Evolutionary conservation across 1,284 basidiomycete genomes (phyloP).

Genomic region (Stereum hirsutum): DNA sequence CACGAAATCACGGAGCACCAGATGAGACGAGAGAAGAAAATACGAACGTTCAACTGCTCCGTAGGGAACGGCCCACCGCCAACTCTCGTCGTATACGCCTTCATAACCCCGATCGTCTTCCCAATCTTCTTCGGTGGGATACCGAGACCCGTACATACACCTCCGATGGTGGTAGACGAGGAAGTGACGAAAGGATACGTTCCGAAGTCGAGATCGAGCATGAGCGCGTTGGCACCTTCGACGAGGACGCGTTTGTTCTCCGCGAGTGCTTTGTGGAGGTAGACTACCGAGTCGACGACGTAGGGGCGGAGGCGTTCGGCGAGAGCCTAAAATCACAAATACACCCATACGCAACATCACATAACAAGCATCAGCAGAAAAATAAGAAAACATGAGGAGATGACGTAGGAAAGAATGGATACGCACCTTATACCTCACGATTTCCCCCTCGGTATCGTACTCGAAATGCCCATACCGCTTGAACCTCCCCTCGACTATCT

Average conservation of each 20-base stretch:
- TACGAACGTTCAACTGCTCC: slow-evolving; percentile 80
- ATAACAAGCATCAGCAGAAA: neutral
- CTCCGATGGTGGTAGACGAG: slow-evolving; percentile 88
- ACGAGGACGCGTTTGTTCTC: slow-evolving; percentile 80
- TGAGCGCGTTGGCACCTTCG: slow-evolving; percentile 96
- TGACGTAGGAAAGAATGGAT: slow-evolving; percentile 1
- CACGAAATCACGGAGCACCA: neutral
- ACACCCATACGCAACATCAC: too few species aligned
- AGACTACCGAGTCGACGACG: slow-evolving; percentile 83
- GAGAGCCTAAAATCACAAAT: slow-evolving; percentile 47
- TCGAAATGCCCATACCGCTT: slow-evolving; percentile 98
- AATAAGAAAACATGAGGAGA: neutral
- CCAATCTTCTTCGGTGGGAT: slow-evolving; percentile 88
- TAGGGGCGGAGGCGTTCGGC: slow-evolving; percentile 84
- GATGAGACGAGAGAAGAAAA: neutral
- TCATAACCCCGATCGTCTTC: slow-evolving; percentile 85
- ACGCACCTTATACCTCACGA: slow-evolving; percentile 78
- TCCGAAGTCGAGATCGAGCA: slow-evolving; percentile 97
- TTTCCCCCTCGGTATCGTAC: slow-evolving; percentile 97
- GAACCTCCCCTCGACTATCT: slow-evolving; percentile 92
- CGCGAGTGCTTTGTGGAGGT: slow-evolving; percentile 75
- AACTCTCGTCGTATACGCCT: slow-evolving; percentile 97
- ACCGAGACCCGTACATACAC: slow-evolving; percentile 93
- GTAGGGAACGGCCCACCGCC: slow-evolving; percentile 97
- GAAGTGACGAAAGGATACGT: slow-evolving; percentile 98